Conservation (phyloP, 495 filamentous ascomycete genomes). For the Cenococcum geophilum region DNA sequence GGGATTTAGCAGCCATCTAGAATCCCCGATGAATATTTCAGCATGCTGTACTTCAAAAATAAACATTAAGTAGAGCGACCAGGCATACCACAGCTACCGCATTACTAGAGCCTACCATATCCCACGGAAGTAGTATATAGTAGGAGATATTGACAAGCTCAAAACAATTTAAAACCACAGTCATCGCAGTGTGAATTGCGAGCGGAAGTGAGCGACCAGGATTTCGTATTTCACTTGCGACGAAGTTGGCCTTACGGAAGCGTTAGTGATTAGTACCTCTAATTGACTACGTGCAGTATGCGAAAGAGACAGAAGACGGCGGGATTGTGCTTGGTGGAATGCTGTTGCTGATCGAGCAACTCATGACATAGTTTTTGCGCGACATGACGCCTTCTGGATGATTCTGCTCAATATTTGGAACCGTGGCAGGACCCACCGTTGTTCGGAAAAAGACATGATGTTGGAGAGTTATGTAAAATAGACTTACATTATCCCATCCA, state of each 20-base stretch:
- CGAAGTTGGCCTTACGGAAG: conserved; percentile 32
- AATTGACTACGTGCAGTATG: not conserved
- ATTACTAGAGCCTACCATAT: conserved; percentile 17
- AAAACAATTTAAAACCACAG: conserved; percentile 35
- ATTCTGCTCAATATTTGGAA: too few species aligned
- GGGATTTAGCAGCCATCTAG: conserved; percentile 7
- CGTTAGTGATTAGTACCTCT: not conserved
- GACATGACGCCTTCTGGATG: not conserved
- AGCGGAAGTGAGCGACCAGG: conserved; percentile 31
- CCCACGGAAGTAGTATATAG: conserved; percentile 29
- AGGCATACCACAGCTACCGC: conserved; percentile 21
- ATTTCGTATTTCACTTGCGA: conserved; percentile 37
- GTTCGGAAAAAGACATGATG: too few species aligned
- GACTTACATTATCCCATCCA: conserved; percentile 36
- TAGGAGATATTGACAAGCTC: conserved; percentile 27
- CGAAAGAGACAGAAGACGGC: too few species aligned
- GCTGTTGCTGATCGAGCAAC: too few species aligned
- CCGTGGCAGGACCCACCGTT: too few species aligned
- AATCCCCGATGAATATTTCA: not conserved
- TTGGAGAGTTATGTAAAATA: too few species aligned
- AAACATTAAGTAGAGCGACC: not conserved
- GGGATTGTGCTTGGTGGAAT: too few species aligned
- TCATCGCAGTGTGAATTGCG: conserved; percentile 35
- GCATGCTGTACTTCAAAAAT: not conserved
- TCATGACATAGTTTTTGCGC: not conserved